These are phyloP conservation scores for Exserohilum turcica DNA, from an alignment of 2,329 filamentous ascomycete genomes.

Conservation along the genomic window DNA sequence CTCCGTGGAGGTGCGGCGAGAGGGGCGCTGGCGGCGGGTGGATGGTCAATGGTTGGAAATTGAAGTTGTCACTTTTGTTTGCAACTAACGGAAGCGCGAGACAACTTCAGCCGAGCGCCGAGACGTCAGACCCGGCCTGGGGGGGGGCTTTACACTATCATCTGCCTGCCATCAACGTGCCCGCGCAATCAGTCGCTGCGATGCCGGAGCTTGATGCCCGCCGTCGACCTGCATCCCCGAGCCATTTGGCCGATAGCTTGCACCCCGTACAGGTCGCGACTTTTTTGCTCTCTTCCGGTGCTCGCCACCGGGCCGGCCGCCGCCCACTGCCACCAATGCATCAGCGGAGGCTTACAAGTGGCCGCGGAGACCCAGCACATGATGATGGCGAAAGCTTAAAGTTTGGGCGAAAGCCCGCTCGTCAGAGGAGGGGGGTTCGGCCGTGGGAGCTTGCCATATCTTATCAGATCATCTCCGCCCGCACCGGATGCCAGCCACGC, in stretches of 20 bases:
- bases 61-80: conserved; percentile 36
- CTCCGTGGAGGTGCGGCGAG: conserved; percentile 9
- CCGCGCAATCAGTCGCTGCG: conserved; percentile 16
- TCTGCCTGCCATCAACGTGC: conserved; percentile 1
- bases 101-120: conserved; percentile 34
- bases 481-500: conserved; percentile 6
- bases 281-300: neutral
- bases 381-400: conserved; percentile 18
- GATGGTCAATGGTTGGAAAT: conserved; percentile 20
- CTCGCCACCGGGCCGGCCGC: neutral
- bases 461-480: conserved; percentile 38
- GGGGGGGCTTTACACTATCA: conserved; percentile 3
- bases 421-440: conserved; percentile 18
- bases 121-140: conserved; percentile 27
- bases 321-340: neutral
- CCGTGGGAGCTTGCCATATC: conserved; percentile 24
- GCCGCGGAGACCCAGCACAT: conserved; percentile 19
- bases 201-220: neutral
- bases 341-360: neutral
- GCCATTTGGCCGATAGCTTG: neutral
- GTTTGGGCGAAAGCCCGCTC: conserved; percentile 18
- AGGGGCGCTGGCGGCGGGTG: conserved; percentile 19
- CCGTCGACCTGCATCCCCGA: neutral
- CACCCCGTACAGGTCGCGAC: neutral
- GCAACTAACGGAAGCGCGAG: conserved; percentile 33